Conservation (phyloP, 495 filamentous ascomycete genomes). For the Penicillium alfredii region DNA sequence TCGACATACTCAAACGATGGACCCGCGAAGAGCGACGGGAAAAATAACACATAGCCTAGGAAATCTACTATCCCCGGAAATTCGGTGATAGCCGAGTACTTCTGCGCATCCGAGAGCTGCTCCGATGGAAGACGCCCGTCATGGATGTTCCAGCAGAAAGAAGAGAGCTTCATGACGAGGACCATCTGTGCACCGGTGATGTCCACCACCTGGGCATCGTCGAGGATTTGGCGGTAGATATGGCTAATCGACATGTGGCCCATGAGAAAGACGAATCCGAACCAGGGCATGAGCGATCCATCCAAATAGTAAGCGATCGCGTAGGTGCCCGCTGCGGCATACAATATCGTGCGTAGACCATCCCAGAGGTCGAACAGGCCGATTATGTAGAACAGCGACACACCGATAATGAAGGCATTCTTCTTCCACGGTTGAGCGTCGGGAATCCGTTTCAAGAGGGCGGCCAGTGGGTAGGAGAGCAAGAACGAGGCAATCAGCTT, state of each 20-base stretch:
- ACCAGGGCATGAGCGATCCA: conserved; percentile 97
- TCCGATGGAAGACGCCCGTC: conserved; percentile 76
- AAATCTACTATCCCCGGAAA: conserved; percentile 76
- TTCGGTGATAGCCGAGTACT: conserved; percentile 66
- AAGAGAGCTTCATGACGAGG: conserved; percentile 92
- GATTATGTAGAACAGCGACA: conserved; percentile 83
- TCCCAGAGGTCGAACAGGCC: conserved; percentile 94
- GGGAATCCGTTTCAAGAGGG: conserved; percentile 81
- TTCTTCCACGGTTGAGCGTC: conserved; percentile 80
- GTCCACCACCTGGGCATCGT: conserved; percentile 63
- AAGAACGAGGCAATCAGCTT: conserved; percentile 91
- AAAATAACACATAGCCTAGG: conserved; percentile 87
- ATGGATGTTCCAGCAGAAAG: conserved; percentile 96
- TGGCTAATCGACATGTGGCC: conserved; percentile 90
- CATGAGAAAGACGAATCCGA: conserved; percentile 92
- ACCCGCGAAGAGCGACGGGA: conserved; percentile 79
- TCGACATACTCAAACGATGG: conserved; percentile 93
- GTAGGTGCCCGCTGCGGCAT: conserved; percentile 75
- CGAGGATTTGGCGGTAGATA: conserved; percentile 66
- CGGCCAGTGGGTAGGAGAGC: conserved; percentile 88
- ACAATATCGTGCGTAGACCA: conserved; percentile 71
- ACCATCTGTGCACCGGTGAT: conserved; percentile 99
- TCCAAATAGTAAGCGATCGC: conserved; percentile 75
- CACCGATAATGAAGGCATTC: conserved; percentile 77
- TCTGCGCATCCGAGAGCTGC: conserved; percentile 79